These are phyloP conservation scores for Aspergillus fischeri DNA, from an alignment of 2,329 filamentous ascomycete genomes.

Conservation along the genomic window DNA sequence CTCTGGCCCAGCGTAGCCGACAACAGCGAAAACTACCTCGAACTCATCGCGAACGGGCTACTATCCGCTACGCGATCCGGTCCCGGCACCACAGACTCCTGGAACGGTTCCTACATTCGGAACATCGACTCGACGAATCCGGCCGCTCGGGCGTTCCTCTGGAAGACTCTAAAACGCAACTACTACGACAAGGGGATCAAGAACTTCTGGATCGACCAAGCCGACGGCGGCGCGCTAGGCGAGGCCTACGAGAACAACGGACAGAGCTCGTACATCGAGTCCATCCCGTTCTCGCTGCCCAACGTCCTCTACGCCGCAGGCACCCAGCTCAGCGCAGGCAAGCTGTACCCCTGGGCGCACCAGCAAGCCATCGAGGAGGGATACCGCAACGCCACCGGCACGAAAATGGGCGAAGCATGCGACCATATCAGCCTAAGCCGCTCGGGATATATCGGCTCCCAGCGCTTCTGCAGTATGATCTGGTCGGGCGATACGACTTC, in stretches of 20 bases:
- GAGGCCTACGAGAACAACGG: constrained; percentile 36
- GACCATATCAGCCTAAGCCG: constrained; percentile 49
- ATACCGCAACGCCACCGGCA: constrained; percentile 46
- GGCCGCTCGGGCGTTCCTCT: constrained; percentile 52
- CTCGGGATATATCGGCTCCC: constrained; percentile 52
- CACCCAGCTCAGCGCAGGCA: constrained; percentile 53
- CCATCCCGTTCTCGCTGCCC: constrained; percentile 22
- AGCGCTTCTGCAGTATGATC: constrained; percentile 59
- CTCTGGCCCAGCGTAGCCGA: constrained; percentile 63
- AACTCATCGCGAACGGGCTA: constrained; percentile 56
- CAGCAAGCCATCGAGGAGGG: constrained; percentile 57
- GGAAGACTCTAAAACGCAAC: constrained; percentile 53
- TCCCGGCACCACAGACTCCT: constrained; percentile 52
- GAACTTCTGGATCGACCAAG: constrained; percentile 64
- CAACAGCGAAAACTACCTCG: constrained; percentile 52
- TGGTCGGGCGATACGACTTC: constrained; percentile 59
- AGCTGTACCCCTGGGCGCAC: constrained; percentile 57
- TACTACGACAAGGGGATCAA: constrained; percentile 59
- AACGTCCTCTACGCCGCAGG: constrained; percentile 56
- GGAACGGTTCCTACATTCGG: constrained; percentile 53
- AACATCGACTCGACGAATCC: constrained; percentile 60
- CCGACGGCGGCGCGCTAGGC: constrained; percentile 45
- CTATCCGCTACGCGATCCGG: constrained; percentile 57
- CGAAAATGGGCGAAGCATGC: constrained; percentile 39
- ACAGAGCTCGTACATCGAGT: constrained; percentile 50